phyloP scores from a whole-genome alignment of 2,329 filamentous ascomycete species.

The Ophiocordyceps sinensis region DNA sequence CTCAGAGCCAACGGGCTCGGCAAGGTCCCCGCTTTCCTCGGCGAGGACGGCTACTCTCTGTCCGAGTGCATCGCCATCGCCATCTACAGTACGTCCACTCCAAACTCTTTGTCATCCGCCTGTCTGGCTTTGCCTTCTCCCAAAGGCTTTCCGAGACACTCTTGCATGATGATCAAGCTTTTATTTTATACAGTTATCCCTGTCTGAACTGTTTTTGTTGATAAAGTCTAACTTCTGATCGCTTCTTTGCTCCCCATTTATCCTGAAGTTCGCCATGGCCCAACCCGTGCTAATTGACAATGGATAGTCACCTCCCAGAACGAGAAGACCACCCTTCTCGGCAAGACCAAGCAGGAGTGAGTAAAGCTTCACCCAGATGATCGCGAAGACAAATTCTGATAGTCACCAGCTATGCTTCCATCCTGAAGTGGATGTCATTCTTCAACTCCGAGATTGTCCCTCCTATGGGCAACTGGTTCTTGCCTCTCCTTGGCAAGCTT shows the following conservation, averaged over 20 bases:
- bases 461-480: slow-evolving; percentile 65
- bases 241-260: slow-evolving; percentile 5
- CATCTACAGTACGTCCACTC: slow-evolving; percentile 72
- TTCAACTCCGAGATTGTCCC: slow-evolving; percentile 79
- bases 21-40: slow-evolving; percentile 87
- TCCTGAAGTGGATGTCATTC: slow-evolving; percentile 96
- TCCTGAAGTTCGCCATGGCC: not conserved
- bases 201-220: slow-evolving; percentile 92
- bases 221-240: slow-evolving; percentile 77
- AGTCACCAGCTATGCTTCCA: slow-evolving; percentile 62
- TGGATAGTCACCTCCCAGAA: slow-evolving; percentile 89
- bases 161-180: slow-evolving; percentile 56
- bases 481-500: slow-evolving; percentile 65
- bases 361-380: slow-evolving; percentile 11
- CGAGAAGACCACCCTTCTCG: slow-evolving; percentile 97
- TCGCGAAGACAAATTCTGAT: slow-evolving; percentile 10
- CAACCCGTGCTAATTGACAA: slow-evolving; percentile 12
- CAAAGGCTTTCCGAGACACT: not conserved
- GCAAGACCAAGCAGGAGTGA: slow-evolving; percentile 99
- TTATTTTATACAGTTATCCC: slow-evolving; percentile 84
- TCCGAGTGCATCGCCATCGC: slow-evolving; percentile 88
- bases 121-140: not conserved
- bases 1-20: slow-evolving; percentile 72
- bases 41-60: slow-evolving; percentile 79
- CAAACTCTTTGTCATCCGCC: not conserved